Conservation (phyloP, 192 early-diverging fungal genomes). For the Fimicolochytrium jonesii region DNA sequence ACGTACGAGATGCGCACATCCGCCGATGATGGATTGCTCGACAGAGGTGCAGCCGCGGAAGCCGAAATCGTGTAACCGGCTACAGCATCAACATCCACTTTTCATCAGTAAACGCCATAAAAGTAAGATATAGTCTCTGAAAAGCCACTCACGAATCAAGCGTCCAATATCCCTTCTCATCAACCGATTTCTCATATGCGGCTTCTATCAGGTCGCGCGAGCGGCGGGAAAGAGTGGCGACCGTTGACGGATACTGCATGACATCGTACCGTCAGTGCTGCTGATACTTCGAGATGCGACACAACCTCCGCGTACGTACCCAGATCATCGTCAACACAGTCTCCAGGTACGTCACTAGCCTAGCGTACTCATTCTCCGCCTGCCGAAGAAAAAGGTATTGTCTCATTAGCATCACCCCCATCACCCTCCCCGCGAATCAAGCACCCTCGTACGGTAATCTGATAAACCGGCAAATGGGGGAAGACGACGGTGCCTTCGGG, state of each 20-base stretch:
- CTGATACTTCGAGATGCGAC: too few species aligned
- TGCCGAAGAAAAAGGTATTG: too few species aligned
- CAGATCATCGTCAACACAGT: constrained; percentile 79
- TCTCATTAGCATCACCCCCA: too few species aligned
- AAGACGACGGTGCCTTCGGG: constrained; percentile 78
- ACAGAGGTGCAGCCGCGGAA: constrained; percentile 82
- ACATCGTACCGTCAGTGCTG: too few species aligned
- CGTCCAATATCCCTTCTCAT: constrained; percentile 49
- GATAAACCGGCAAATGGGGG: constrained; percentile 76
- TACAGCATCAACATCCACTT: neutral
- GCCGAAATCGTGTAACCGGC: constrained; percentile 86
- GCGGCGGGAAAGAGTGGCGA: constrained; percentile 75
- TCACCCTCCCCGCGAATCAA: too few species aligned
- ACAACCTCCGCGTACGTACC: too few species aligned
- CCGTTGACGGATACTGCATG: constrained; percentile 76
- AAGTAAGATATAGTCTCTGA: neutral
- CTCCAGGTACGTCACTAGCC: constrained; percentile 79
- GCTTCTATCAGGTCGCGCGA: constrained; percentile 55
- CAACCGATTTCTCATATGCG: constrained; percentile 63
- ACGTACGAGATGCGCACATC: constrained; percentile 72
- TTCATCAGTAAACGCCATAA: constrained; percentile 9
- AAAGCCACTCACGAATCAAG: constrained; percentile 38
- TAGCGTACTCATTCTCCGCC: constrained; percentile 66
- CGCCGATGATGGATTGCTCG: constrained; percentile 83
- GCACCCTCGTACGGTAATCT: too few species aligned